phyloP scores from a whole-genome alignment of 1,284 basidiomycete species.

The Marasmius fiardii region DNA sequence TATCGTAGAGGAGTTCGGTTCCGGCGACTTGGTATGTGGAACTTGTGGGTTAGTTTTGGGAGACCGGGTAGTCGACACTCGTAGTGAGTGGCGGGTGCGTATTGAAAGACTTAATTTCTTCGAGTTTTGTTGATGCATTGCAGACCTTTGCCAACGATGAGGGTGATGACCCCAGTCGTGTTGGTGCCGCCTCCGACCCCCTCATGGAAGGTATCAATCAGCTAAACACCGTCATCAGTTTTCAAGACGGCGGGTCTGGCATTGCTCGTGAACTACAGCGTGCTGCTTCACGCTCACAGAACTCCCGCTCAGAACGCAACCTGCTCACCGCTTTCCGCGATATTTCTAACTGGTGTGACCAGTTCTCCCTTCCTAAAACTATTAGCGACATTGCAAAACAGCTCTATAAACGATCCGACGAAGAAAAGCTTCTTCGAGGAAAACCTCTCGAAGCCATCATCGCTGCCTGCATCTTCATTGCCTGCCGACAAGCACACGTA shows the following conservation, averaged over 20 bases:
- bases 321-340: slow-evolving; percentile 87
- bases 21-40: slow-evolving; percentile 96
- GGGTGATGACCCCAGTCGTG: slow-evolving; percentile 99
- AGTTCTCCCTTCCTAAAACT: slow-evolving; percentile 92
- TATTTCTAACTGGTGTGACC: slow-evolving; percentile 92
- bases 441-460: slow-evolving; percentile 93
- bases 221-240: slow-evolving; percentile 92
- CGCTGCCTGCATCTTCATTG: slow-evolving; percentile 97
- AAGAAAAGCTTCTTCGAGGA: slow-evolving; percentile 89
- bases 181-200: slow-evolving; percentile 93
- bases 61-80: slow-evolving; percentile 95
- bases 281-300: slow-evolving; percentile 78
- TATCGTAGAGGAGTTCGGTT: slow-evolving; percentile 96
- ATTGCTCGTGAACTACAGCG: slow-evolving; percentile 91
- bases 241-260: slow-evolving; percentile 92
- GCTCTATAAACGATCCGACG: slow-evolving; percentile 94
- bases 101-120: slow-evolving; percentile 14
- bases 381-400: slow-evolving; percentile 97
- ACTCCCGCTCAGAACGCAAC: slow-evolving; percentile 79
- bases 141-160: slow-evolving; percentile 99
- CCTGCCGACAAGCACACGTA: slow-evolving; percentile 91
- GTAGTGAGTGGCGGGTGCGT: slow-evolving; percentile 96
- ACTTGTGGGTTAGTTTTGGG: slow-evolving; percentile 94
- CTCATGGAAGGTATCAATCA: slow-evolving; percentile 93
- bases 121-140: slow-evolving; percentile 17